A percentile compares a stretch with the other conserved stretches of the same genome.
These are phyloP conservation scores for Penicillium glabrum DNA, from an alignment of 2,329 filamentous ascomycete genomes.

Conservation along the genomic window DNA sequence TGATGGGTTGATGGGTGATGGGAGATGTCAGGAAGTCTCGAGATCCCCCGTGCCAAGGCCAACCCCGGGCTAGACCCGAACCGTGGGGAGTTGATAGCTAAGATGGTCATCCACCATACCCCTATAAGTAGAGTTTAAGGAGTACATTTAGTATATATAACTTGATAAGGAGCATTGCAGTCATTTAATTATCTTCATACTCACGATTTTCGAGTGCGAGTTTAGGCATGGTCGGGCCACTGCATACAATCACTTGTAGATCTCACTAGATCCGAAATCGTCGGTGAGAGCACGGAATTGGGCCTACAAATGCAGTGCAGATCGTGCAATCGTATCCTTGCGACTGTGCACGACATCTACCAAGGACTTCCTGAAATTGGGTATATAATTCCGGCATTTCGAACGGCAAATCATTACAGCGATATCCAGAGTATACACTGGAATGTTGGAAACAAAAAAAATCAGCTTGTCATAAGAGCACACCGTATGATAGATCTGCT, in stretches of 20 bases:
- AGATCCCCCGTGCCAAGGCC: conserved; percentile 10
- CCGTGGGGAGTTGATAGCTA: background rate
- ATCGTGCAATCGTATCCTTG: conserved; percentile 11
- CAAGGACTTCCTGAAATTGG: background rate
- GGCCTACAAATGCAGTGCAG: conserved; percentile 6
- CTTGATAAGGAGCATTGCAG: background rate
- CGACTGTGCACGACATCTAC: background rate
- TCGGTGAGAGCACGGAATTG: conserved; percentile 8
- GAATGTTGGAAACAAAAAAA: background rate
- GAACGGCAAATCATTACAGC: background rate
- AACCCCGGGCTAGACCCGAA: conserved; percentile 9
- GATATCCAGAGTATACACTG: background rate
- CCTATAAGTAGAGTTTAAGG: background rate
- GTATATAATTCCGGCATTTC: background rate
- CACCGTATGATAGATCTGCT: conserved; percentile 5
- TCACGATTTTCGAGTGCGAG: background rate
- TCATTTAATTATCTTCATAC: background rate
- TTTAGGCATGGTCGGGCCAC: background rate
- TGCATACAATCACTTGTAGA: conserved; percentile 1
- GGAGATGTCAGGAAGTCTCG: background rate
- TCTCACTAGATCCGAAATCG: conserved; percentile 2
- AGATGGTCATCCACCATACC: background rate
- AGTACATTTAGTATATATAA: background rate
- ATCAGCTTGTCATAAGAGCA: background rate
- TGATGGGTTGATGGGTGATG: background rate